These are phyloP conservation scores for Quercus alba DNA, from an alignment of 306 rosid genomes.

Conservation along the genomic window DNA sequence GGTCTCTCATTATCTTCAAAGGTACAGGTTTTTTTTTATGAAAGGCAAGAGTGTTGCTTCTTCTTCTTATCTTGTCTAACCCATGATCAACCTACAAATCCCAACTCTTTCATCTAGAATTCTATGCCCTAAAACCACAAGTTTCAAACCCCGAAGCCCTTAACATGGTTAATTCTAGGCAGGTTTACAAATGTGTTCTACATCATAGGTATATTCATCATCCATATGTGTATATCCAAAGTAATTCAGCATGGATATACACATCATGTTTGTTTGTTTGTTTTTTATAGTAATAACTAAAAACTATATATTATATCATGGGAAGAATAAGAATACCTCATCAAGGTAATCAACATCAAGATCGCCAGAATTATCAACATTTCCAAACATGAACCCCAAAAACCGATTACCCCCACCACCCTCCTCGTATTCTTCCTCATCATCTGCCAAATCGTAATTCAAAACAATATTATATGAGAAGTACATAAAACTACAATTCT, in stretches of 20 bases:
- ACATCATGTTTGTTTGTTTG: conserved; percentile 3
- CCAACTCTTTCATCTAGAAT: background rate
- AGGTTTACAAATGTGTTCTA: background rate
- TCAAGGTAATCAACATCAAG: conserved; percentile 96
- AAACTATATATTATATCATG: conserved; percentile 17
- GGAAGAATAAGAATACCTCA: conserved; percentile 52
- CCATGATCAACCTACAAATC: background rate
- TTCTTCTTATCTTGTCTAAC: background rate
- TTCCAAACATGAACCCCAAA: conserved; percentile 94
- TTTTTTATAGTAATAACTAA: conserved; percentile 1
- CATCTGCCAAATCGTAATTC: conserved; percentile 44
- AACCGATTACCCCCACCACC: conserved; percentile 67
- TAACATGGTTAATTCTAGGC: background rate
- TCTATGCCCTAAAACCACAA: background rate
- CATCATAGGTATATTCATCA: background rate
- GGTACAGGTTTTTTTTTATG: no score
- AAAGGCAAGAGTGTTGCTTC: background rate
- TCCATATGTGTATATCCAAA: background rate
- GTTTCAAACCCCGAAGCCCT: background rate
- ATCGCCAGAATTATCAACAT: conserved; percentile 91
- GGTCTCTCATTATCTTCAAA: no score
- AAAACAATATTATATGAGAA: conserved; percentile 16
- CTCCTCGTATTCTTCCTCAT: conserved; percentile 83
- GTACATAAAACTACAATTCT: conserved; percentile 15
- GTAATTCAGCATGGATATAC: background rate